These are phyloP conservation scores for Vanderwaltozyma verrucispora DNA, from an alignment of 805 yeast genomes.

Conservation along the genomic window DNA sequence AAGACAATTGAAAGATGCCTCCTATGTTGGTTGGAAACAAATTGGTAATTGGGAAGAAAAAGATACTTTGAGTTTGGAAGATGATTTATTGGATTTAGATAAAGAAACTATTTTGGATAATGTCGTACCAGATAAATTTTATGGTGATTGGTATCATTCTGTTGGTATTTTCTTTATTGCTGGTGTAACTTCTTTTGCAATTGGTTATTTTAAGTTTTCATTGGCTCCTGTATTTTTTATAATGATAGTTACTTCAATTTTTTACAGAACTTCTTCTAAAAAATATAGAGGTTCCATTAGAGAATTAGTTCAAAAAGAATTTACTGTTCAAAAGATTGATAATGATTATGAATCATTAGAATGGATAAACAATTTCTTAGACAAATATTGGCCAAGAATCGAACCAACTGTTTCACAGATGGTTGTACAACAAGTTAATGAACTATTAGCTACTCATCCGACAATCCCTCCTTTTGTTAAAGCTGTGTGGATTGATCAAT, in stretches of 20 bases:
- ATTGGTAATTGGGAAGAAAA: conserved; percentile 77
- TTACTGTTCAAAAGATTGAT: conserved; percentile 70
- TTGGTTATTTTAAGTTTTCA: conserved; percentile 70
- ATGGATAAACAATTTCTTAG: conserved; percentile 85
- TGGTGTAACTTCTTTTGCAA: conserved; percentile 61
- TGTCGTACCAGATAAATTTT: conserved; percentile 60
- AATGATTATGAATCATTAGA: conserved; percentile 89
- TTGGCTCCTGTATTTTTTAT: conserved; percentile 75
- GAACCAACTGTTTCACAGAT: conserved; percentile 86
- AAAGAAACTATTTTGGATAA: conserved; percentile 67
- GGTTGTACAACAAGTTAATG: conserved; percentile 78
- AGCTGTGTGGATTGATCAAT: conserved; percentile 73
- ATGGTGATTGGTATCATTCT: conserved; percentile 96
- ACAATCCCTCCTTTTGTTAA: conserved; percentile 72
- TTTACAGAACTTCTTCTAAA: conserved; percentile 76
- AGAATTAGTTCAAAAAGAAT: conserved; percentile 77
- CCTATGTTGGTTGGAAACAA: conserved; percentile 90
- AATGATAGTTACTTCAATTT: conserved; percentile 47
- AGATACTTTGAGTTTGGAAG: conserved; percentile 53
- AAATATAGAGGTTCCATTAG: conserved; percentile 66
- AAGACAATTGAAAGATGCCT: conserved; percentile 33
- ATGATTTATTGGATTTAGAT: conserved; percentile 61
- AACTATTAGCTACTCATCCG: conserved; percentile 65
- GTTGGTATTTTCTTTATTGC: conserved; percentile 61
- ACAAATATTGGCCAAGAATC: conserved; percentile 82